A percentile compares a stretch with the other conserved stretches of the same genome.
phyloP scores from a whole-genome alignment of 2,329 filamentous ascomycete species.

The Alternaria viburni region DNA sequence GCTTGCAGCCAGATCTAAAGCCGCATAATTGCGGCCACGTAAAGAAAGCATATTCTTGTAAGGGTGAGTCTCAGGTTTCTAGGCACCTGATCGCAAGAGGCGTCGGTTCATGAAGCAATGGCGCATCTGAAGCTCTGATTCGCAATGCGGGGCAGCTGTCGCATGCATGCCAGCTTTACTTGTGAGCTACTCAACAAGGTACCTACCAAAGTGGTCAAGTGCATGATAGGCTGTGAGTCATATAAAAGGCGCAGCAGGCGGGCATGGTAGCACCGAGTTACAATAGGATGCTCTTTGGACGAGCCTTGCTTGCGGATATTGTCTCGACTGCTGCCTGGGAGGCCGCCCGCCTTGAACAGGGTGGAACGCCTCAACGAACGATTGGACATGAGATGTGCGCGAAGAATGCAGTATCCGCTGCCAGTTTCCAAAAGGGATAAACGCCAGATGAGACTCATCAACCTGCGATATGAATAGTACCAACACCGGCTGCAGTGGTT shows the following conservation, averaged over 20 bases:
- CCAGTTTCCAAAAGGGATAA: not conserved
- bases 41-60: not conserved
- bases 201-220: not conserved
- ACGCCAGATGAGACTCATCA: conserved; percentile 32
- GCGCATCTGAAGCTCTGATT: not conserved
- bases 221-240: not conserved
- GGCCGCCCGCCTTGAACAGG: conserved; percentile 4
- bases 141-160: conserved; percentile 4
- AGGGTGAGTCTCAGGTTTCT: no score
- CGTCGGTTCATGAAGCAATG: not conserved
- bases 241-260: not conserved
- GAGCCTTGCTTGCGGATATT: not conserved
- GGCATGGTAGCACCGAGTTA: not conserved
- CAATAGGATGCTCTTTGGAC: not conserved
- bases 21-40: conserved; percentile 8
- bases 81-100: not conserved
- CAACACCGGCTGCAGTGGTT: conserved; percentile 24
- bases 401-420: not conserved
- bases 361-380: not conserved
- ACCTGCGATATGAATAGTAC: conserved; percentile 13
- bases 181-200: not conserved
- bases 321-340: conserved; percentile 7
- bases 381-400: not conserved
- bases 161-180: not conserved
- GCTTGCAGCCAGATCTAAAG: conserved; percentile 5